Conservation (phyloP, 2,329 filamentous ascomycete genomes). For the Chaetoscypha palmicola region DNA sequence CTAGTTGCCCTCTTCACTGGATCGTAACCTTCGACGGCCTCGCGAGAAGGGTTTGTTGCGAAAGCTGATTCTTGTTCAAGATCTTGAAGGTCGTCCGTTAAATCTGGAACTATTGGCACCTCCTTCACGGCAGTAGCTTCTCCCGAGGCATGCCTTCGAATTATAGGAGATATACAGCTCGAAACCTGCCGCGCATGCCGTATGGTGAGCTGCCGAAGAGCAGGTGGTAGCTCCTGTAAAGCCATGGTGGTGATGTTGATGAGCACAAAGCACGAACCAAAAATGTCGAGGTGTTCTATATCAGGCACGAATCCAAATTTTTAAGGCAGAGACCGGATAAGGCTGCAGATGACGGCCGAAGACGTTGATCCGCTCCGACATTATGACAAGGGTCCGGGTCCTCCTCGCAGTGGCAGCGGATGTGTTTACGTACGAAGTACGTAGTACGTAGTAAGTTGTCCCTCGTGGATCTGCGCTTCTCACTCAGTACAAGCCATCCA, state of each 20-base stretch:
- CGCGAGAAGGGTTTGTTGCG: conserved; percentile 30
- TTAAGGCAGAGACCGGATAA: no score
- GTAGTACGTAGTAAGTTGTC: no score
- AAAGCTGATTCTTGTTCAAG: conserved; percentile 42
- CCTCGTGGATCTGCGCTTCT: no score
- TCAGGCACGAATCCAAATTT: conserved; percentile 3
- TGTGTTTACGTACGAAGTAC: no score
- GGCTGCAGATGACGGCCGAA: no score
- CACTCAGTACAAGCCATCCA: no score
- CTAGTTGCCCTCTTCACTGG: conserved; percentile 39
- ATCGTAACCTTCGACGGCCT: conserved; percentile 38
- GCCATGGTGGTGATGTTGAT: conserved; percentile 24
- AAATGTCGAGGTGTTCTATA: conserved; percentile 14
- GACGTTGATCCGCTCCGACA: no score
- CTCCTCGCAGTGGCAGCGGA: no score
- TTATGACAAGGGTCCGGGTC: no score
- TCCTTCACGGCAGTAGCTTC: conserved; percentile 22
- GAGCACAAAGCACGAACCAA: conserved; percentile 3
- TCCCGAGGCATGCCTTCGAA: conserved; percentile 26
- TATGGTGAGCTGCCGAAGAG: conserved; percentile 22
- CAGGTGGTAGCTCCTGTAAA: conserved; percentile 27
- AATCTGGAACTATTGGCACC: conserved; percentile 11
- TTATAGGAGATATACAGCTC: conserved; percentile 10
- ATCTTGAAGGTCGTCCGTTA: conserved; percentile 33
- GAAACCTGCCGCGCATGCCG: conserved; percentile 19